A percentile compares a stretch with the other conserved stretches of the same genome.
These are phyloP conservation scores for Boletus subcaerulescens DNA, from an alignment of 768 basidiomycete species.

Conservation along the genomic window DNA sequence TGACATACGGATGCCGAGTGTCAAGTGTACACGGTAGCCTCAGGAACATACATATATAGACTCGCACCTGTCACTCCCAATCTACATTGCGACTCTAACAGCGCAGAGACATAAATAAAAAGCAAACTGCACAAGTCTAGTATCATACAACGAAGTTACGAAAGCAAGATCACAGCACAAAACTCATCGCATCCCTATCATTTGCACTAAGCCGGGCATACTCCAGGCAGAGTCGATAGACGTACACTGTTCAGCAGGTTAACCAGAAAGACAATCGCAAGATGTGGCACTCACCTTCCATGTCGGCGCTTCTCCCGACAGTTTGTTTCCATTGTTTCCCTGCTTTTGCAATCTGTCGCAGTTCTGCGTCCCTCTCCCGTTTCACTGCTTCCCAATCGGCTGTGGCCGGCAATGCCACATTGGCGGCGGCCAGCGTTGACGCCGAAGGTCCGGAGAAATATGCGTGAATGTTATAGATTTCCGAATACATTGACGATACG, in stretches of 20 bases:
- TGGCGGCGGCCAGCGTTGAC: constrained; percentile 52
- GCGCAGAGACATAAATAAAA: too few relatives aligned
- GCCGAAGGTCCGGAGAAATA: constrained; percentile 87
- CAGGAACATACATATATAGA: too few relatives aligned
- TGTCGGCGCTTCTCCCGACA: constrained; percentile 78
- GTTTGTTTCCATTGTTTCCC: constrained; percentile 91
- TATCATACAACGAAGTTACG: too few relatives aligned
- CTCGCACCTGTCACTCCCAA: too few relatives aligned
- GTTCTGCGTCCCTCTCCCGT: constrained; percentile 64
- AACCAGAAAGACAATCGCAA: neutral
- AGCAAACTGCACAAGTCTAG: too few relatives aligned
- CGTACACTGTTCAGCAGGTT: constrained; percentile 54
- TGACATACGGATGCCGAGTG: too few relatives aligned
- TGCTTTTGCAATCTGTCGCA: constrained; percentile 81
- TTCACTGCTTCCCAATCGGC: constrained; percentile 32
- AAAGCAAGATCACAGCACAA: constrained; percentile 16
- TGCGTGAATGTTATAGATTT: constrained; percentile 91
- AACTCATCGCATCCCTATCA: constrained; percentile 72
- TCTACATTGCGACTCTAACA: too few relatives aligned
- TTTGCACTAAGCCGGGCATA: constrained; percentile 85
- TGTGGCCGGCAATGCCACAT: constrained; percentile 40
- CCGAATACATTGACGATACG: constrained; percentile 77
- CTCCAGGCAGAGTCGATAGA: constrained; percentile 84
- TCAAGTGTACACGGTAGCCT: too few relatives aligned
- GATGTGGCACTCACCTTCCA: constrained; percentile 69